Evolutionary conservation across 305 asterid species (phyloP), one percentile per base, ranked within the genome.

Genomic region (Nicotiana rustica): DNA sequence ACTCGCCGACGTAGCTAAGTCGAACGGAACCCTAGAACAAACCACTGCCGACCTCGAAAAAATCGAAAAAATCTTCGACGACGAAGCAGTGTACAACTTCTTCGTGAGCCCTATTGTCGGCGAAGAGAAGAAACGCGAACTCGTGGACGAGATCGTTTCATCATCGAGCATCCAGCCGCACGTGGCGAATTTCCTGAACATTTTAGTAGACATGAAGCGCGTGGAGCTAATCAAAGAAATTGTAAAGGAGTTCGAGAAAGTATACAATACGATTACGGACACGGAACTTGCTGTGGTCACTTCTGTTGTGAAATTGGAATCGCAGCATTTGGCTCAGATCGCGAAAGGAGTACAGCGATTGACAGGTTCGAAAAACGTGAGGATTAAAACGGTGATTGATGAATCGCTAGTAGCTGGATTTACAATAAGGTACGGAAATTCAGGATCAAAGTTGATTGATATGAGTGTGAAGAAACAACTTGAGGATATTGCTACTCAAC

Each of bases 381-480:
- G 96, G 67, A 90, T 95, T 52, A 94, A 90, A 80, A 91, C 97
- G 4, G 91, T 71, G 56, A 87, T 93, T 15, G 98, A 94, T 76
- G 91, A 94, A 62, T 76, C 95, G 0, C 89, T 96, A 82, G 97
- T 94, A 1, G 99, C 98, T 62, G 97, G 99, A 4, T 95, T 96
- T 90, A 96, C 96, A 3, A 90, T 96, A 79, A 85, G 97, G 87
- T 96, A 86, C 68, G 98, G 98, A 10, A 76, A 18, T 35, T 83
- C 94, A 0, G 97, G 97, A 29, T 96, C 99, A 10, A 96, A 94
- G 67, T 84, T 96, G 91, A 88, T 96, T 65, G 97, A 96, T 59
- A 89, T 96, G 97, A 96, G 99, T 77, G 97, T 96, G 62, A 96
- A 96, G 90, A 96, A 93, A 83, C 97, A 96, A 90, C 94, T 96